Percentiles rank a stretch among this genome's conserved stretches.
phyloP scores from a whole-genome alignment of 768 basidiomycete genomes.

The Boletus sp. region DNA sequence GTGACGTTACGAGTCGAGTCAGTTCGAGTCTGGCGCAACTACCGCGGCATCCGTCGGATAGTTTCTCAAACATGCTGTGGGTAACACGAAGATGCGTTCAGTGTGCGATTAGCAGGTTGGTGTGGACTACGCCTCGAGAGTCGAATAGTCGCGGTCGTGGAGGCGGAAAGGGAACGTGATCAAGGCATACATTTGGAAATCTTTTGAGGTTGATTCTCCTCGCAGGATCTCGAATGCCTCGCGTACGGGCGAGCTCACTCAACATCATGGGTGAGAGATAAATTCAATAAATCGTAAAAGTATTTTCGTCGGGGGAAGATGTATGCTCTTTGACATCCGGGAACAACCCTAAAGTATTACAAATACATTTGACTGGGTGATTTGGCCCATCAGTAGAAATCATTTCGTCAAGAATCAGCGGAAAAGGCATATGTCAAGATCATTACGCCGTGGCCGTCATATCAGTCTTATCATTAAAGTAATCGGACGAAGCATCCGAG shows the following conservation, averaged over 20 bases:
- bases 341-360: neutral
- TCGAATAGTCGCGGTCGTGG: neutral
- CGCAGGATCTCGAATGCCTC: too few species aligned
- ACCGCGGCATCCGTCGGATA: neutral
- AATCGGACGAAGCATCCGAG: conserved; percentile 22
- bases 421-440: neutral
- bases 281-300: too few species aligned
- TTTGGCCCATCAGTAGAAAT: neutral
- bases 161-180: neutral
- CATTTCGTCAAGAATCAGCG: neutral
- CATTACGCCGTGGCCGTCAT: conserved; percentile 10
- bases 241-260: too few species aligned
- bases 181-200: neutral
- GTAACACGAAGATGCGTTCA: neutral
- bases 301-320: too few species aligned
- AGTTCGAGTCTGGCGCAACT: neutral
- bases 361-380: neutral
- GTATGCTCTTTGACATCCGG: too few species aligned
- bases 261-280: too few species aligned
- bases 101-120: neutral
- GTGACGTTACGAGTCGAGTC: neutral
- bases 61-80: neutral
- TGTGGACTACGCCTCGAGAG: neutral
- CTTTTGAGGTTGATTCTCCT: too few species aligned
- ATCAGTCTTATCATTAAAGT: conserved; percentile 16